Evolutionary conservation across 2,329 filamentous ascomycete genomes (phyloP), one percentile per base, ranked within the genome.

Genomic region (Trichoderma koningiopsis): DNA sequence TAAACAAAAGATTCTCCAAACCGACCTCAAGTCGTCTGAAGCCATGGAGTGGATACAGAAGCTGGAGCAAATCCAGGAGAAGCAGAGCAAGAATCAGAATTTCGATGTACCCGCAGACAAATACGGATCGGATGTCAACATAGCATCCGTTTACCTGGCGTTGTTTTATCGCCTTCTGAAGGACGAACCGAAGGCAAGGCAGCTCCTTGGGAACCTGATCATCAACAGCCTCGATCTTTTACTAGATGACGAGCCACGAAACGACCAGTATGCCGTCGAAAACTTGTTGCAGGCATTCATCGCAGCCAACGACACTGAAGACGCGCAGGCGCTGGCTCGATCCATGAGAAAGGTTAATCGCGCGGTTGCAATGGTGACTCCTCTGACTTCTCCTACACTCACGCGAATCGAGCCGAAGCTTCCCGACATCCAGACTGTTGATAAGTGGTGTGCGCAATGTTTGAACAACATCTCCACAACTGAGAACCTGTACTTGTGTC

Each of bases 251-350:
- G 81, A 83, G 68, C 79, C 79, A 2, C 75, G 78, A 19, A 83
- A 83, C 57, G 81, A 83, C 69, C 77, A 79, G 37, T 82, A 79
- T 40, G 81, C 80, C 5, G 74, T 83, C 1, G 80, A 82, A 67
- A 83, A 83, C 62, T 77, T 83, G 14, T 75, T 81, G 0, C 77
- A 77, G 1, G 77, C 79, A 2, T 77, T 83, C 62, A 76, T 82
- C 52, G 81, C 81, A 0, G 77, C 79, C 7, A 75, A 77, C 24
- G 81, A 83, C 60, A 72, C 76, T 4, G 73, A 74, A 0, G 80
- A 82, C 27, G 81, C 81, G 5, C 71, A 72, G 4, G 78, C 80
- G 0, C 73, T 83, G 11, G 77, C 77, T 27, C 79, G 81, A 43
- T 83, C 81, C 7, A 82, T 81, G 77, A 77, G 81, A 16, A 75